These are phyloP conservation scores for Monilinia fructicola DNA, from an alignment of 2,329 filamentous ascomycete genomes.

Conservation along the genomic window DNA sequence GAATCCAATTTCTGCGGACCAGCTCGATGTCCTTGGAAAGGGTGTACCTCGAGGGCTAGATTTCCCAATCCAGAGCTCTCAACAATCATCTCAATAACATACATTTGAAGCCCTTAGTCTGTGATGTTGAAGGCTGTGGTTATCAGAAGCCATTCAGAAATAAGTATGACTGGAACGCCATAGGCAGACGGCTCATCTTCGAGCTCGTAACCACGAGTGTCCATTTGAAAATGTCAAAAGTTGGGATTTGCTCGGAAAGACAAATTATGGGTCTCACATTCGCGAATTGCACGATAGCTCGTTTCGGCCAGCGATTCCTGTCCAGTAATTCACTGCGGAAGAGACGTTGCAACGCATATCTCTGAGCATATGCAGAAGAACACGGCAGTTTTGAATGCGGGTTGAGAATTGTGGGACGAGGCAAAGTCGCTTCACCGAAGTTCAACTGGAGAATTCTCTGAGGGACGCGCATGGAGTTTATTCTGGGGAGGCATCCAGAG, in stretches of 20 bases:
- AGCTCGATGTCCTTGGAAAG: background rate
- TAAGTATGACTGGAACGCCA: conserved; percentile 20
- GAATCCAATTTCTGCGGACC: background rate
- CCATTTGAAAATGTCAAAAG: background rate
- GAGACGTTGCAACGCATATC: background rate
- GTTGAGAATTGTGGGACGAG: background rate
- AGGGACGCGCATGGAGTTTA: background rate
- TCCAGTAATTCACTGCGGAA: background rate
- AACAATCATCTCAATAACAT: conserved; percentile 10
- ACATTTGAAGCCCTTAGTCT: conserved; percentile 4
- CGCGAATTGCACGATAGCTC: background rate
- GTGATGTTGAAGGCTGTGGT: background rate
- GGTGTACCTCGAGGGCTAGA: conserved; percentile 6
- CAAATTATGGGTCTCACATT: conserved; percentile 13
- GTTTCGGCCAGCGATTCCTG: background rate
- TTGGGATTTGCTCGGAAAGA: conserved; percentile 10
- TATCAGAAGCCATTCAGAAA: conserved; percentile 22
- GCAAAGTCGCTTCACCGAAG: background rate
- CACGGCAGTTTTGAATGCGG: conserved; percentile 15
- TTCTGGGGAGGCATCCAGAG: background rate
- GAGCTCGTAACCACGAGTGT: conserved; percentile 8
- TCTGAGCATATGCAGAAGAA: conserved; percentile 17
- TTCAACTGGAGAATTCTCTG: background rate
- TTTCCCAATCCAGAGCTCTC: conserved; percentile 4
- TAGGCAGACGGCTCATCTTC: conserved; percentile 1